Percentiles rank a stretch among this genome's conserved stretches.
Conservation (phyloP, 2,329 filamentous ascomycete genomes). For the Bipolaris oryzae region DNA sequence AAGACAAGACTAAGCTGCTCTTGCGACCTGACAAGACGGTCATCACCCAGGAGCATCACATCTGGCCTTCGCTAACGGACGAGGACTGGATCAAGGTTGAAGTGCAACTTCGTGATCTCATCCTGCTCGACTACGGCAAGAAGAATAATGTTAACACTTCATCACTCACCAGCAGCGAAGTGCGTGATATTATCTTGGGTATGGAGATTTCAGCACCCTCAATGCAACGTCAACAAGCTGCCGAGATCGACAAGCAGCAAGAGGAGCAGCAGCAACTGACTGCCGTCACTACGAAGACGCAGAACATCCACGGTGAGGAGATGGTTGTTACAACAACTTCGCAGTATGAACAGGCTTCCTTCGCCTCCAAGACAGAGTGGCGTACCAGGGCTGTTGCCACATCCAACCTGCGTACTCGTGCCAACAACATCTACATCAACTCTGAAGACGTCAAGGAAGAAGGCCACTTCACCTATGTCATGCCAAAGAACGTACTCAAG, state of each 20-base stretch:
- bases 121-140: slow-evolving; percentile 98
- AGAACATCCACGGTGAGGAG: slow-evolving; percentile 95
- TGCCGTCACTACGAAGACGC: slow-evolving; percentile 96
- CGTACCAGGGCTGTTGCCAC: slow-evolving; percentile 95
- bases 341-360: slow-evolving; percentile 96
- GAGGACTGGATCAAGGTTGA: slow-evolving; percentile 99
- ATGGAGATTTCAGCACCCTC: slow-evolving; percentile 99
- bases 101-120: slow-evolving; percentile 91
- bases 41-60: slow-evolving; percentile 98
- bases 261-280: slow-evolving; percentile 96
- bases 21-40: slow-evolving; percentile 96
- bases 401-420: slow-evolving; percentile 87
- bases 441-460: slow-evolving; percentile 92
- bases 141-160: slow-evolving; percentile 99
- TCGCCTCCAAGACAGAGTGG: slow-evolving; percentile 99
- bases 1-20: slow-evolving; percentile 96
- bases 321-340: slow-evolving; percentile 98
- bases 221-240: slow-evolving; percentile 96
- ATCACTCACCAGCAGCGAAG: slow-evolving; percentile 93
- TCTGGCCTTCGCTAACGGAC: slow-evolving; percentile 92
- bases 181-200: slow-evolving; percentile 96
- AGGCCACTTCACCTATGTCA: slow-evolving; percentile 89
- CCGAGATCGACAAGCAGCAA: slow-evolving; percentile 98
- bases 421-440: slow-evolving; percentile 99
- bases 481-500: slow-evolving; percentile 99